Base-by-base conservation (phyloP, 2,329 filamentous ascomycete species). In the Purpureocillium takamizusanense region DNA sequence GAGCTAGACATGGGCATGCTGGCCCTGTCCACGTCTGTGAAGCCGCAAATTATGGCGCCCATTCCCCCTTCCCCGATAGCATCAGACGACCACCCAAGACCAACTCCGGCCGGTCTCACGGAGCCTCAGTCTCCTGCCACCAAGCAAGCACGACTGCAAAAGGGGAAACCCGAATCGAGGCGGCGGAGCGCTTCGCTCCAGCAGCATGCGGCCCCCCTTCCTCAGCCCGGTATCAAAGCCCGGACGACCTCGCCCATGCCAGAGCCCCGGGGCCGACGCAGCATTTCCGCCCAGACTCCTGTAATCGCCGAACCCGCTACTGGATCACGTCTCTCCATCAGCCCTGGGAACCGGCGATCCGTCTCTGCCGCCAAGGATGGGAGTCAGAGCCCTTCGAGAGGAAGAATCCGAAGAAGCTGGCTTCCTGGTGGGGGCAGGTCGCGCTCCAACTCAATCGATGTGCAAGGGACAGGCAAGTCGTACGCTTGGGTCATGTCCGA, bases 401-500 rank as follows among this genome's bases (percentile, higher is more conserved):
- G 63, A n/a, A 62, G 66, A 27, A 40, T 69, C n/a, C 64, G 72
- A 21, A 66, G 62, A 50, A 76, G 70, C 46, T 78, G 71, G 71
- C 56, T 78, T 33, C 67, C 70, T 0, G 70, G 72, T 14, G 60
- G 59, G 16, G 55, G 54, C 13, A 57, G 70, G 41, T 74, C 72
- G 23, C 65, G 73, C 36, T 71, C 72, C 11, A 68, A 66, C 40
- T 77, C 74, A 6, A 39, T 53, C 9, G 60, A 64, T 10, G 50
- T 54, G 16, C 50, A 40, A 11, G 39, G 43, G 4, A 21, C 36
- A 15, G 44, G 37, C 39, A 51, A 43, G 11, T 44, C 49, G 18
- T 57, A 58, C 11, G 70, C 75, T 3, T 81, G 77, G 77, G 62
- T 80, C 30, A 59, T 79, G 46, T 61, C 67, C 3, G 68, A 72